Evolutionary conservation across 1,139 yeast genomes (phyloP).

Genomic region (Scheffersomyces quercinus): DNA sequence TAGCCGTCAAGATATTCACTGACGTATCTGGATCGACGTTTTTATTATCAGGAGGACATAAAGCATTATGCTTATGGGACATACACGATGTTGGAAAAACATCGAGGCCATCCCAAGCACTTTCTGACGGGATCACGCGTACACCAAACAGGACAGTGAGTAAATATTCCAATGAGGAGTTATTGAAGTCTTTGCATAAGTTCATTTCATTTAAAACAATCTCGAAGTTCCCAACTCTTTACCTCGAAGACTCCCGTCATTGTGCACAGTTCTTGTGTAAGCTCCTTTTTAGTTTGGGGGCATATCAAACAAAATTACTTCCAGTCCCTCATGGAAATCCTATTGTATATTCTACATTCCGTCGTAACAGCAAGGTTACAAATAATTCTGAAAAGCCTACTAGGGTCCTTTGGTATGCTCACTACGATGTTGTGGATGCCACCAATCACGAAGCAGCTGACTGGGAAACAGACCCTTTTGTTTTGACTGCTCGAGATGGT

Average conservation of each 20-base stretch:
- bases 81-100: conserved; percentile 23
- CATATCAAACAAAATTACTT: conserved; percentile 61
- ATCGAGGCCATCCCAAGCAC: not conserved
- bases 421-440: conserved; percentile 86
- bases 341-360: conserved; percentile 73
- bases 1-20: conserved; percentile 30
- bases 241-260: conserved; percentile 76
- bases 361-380: conserved; percentile 30
- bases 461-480: conserved; percentile 84
- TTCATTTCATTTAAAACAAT: conserved; percentile 75
- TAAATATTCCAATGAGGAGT: conserved; percentile 55
- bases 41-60: conserved; percentile 41
- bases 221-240: conserved; percentile 65
- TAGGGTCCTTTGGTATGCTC: conserved; percentile 85
- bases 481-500: conserved; percentile 75
- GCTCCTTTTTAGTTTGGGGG: conserved; percentile 71
- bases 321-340: conserved; percentile 83
- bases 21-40: conserved; percentile 21
- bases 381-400: conserved; percentile 12
- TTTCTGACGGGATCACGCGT: not conserved
- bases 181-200: conserved; percentile 61
- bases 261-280: conserved; percentile 79
- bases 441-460: conserved; percentile 41
- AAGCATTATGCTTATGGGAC: conserved; percentile 39
- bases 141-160: conserved; percentile 36